A percentile compares a stretch with the other conserved stretches of the same genome.
These are phyloP conservation scores for Mortierella polycephala DNA, from an alignment of 371 early-diverging fungal genomes.

Conservation along the genomic window DNA sequence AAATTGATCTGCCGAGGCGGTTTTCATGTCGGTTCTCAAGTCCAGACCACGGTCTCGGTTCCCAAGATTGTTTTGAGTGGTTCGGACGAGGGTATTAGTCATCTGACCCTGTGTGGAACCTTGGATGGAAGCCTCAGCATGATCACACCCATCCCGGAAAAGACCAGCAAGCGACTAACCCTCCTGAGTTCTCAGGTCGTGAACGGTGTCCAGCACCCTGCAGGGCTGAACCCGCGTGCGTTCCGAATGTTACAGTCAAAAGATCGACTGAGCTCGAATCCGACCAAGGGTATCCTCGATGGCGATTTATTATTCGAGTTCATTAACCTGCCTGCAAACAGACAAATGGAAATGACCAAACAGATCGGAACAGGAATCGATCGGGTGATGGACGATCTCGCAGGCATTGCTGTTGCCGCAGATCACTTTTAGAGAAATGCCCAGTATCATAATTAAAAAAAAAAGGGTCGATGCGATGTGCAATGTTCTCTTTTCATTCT, in stretches of 20 bases:
- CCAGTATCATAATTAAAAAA: conserved; percentile 5
- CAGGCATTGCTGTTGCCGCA: conserved; percentile 73
- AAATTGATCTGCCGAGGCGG: conserved; percentile 92
- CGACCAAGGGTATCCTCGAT: conserved; percentile 81
- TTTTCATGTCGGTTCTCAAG: conserved; percentile 82
- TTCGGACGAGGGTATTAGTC: conserved; percentile 37
- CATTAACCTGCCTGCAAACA: conserved; percentile 70
- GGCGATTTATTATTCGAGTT: conserved; percentile 86
- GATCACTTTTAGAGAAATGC: conserved; percentile 75
- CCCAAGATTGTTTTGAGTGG: conserved; percentile 53
- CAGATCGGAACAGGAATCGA: conserved; percentile 88
- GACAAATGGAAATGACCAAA: conserved; percentile 88
- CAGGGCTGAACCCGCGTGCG: conserved; percentile 94
- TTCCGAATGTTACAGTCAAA: conserved; percentile 74
- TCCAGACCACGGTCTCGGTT: conserved; percentile 72
- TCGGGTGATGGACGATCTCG: conserved; percentile 85
- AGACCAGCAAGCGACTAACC: conserved; percentile 86
- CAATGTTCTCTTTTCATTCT: too few species aligned
- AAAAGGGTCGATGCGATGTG: neutral
- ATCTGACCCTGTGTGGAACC: conserved; percentile 58
- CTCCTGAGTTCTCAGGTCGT: conserved; percentile 83
- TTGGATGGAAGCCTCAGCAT: conserved; percentile 78
- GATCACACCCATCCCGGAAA: conserved; percentile 89
- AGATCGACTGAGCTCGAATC: conserved; percentile 72
- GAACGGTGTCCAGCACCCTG: conserved; percentile 81